Evolutionary conservation across 2,329 filamentous ascomycete genomes (phyloP).

Genomic region (Stromatinia cepivora): DNA sequence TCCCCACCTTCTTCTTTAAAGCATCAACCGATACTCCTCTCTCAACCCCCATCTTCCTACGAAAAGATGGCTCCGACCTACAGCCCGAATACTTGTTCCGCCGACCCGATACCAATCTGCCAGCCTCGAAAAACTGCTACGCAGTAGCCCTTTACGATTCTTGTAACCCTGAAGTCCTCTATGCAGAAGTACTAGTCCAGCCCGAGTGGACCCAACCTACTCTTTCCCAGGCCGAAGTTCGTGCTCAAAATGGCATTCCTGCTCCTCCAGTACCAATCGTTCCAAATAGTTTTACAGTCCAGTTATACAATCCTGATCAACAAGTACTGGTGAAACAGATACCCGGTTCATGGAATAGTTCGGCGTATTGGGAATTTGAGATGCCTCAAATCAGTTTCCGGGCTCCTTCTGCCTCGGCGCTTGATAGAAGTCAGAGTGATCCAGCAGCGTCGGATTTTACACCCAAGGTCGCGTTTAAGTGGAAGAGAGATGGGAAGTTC

Average conservation of each 20-base stretch:
- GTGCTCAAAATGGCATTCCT: slow-evolving; percentile 64
- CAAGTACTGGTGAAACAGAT: slow-evolving; percentile 69
- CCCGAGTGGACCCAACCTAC: slow-evolving; percentile 85
- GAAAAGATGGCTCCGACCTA: slow-evolving; percentile 78
- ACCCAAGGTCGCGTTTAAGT: slow-evolving; percentile 80
- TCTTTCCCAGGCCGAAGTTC: slow-evolving; percentile 77
- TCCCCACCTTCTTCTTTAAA: slow-evolving; percentile 69
- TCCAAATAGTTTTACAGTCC: slow-evolving; percentile 77
- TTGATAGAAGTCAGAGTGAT: slow-evolving; percentile 72
- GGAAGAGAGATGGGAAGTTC: slow-evolving; percentile 84
- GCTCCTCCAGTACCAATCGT: slow-evolving; percentile 70
- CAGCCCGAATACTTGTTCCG: slow-evolving; percentile 77
- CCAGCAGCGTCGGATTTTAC: slow-evolving; percentile 55
- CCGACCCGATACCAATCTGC: slow-evolving; percentile 69
- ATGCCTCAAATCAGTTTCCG: slow-evolving; percentile 85
- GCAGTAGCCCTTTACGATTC: slow-evolving; percentile 83
- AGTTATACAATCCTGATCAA: slow-evolving; percentile 93
- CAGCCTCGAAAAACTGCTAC: slow-evolving; percentile 77
- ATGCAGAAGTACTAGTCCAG: slow-evolving; percentile 79
- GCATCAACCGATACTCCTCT: slow-evolving; percentile 52
- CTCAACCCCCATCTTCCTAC: slow-evolving; percentile 56
- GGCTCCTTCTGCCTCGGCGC: slow-evolving; percentile 70
- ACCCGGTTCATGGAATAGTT: slow-evolving; percentile 75
- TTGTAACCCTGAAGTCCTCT: slow-evolving; percentile 77
- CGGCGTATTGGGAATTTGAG: slow-evolving; percentile 86